phyloP scores from a whole-genome alignment of 2,329 filamentous ascomycete genomes.

The Clarireedia hainanense region DNA sequence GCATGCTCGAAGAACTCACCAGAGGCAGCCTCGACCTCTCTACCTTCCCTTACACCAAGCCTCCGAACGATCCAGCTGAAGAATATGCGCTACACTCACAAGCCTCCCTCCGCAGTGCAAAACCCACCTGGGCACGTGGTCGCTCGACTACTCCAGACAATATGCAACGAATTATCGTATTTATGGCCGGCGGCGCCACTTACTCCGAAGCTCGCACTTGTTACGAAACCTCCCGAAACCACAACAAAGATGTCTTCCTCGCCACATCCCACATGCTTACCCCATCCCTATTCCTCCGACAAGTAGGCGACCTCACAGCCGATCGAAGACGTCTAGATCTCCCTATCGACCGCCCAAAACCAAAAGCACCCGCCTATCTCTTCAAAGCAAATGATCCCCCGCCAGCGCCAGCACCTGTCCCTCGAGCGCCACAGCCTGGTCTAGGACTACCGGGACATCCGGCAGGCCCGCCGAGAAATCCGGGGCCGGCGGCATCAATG shows the following conservation, averaged over 20 bases:
- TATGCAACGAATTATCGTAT: conserved; percentile 83
- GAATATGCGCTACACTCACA: conserved; percentile 47
- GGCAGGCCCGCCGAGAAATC: neutral
- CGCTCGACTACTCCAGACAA: conserved; percentile 70
- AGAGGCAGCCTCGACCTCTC: conserved; percentile 58
- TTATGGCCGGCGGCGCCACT: conserved; percentile 91
- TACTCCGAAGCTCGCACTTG: conserved; percentile 85
- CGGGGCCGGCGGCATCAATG: conserved; percentile 1
- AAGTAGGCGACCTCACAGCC: conserved; percentile 70
- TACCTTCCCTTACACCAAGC: conserved; percentile 66
- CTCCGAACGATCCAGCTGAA: conserved; percentile 56
- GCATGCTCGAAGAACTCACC: conserved; percentile 70
- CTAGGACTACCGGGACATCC: conserved; percentile 2
- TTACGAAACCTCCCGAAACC: conserved; percentile 72
- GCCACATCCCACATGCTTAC: conserved; percentile 89
- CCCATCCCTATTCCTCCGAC: conserved; percentile 72
- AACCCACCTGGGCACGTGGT: conserved; percentile 90
- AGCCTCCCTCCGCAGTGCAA: conserved; percentile 79
- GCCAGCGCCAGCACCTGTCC: conserved; percentile 32
- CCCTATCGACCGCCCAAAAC: conserved; percentile 70
- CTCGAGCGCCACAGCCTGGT: neutral
- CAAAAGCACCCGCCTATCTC: conserved; percentile 76
- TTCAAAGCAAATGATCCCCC: conserved; percentile 63
- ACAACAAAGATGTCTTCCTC: conserved; percentile 76
- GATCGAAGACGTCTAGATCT: conserved; percentile 72